Base-by-base conservation (phyloP, 2,329 filamentous ascomycete species). In the Rutstroemia sp. region DNA sequence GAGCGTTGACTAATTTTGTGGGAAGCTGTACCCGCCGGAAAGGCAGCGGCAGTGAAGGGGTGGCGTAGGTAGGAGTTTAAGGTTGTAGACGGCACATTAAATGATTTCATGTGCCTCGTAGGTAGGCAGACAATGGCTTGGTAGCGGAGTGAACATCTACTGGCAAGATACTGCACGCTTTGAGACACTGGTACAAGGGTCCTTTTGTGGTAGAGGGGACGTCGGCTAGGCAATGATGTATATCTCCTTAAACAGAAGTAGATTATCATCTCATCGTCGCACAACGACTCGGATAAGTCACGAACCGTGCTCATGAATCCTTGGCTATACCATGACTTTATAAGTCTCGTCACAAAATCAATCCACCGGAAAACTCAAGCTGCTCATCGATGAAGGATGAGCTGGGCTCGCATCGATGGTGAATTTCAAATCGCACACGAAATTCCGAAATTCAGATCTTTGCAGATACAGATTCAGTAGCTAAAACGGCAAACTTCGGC, bases 31-130 rank as follows among this genome's bases (percentile, higher is more conserved):
- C 44, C 42, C 34, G 44, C 27, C 44, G 34, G 5, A 39, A 47
- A 47, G 16, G 36, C 17, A 38, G 25, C 52, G 45, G 52, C 36
- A 49, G 45, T 54, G 17, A 49, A 49, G 45, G 45, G 52, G 51
- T 39, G 38, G 52, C 42, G 48, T 17, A 51, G 14, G 36, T 27
- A 51, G 14, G 34, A 49, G 17, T 40, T 54, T 23, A 44, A 44
- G 44, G 17, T 49, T 39, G 42, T 46, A 47, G n/a, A 47, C 42
- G 30, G 30, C 30, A 12, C 9, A 34, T 34, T 34, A 34, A 14
- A 14, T 10, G 9, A 9, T 10, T 34, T 34, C 39, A 42, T n/a
- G 16, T 42, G 9, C 14, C 9, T n/a, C 39, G 8, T 42, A 42
- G 10, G 16, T 7, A 34, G 30, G 17, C 12, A 40, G 38, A 40